Conservation (phyloP, 2,329 filamentous ascomycete genomes). For the Nigrospora osmanthi region DNA sequence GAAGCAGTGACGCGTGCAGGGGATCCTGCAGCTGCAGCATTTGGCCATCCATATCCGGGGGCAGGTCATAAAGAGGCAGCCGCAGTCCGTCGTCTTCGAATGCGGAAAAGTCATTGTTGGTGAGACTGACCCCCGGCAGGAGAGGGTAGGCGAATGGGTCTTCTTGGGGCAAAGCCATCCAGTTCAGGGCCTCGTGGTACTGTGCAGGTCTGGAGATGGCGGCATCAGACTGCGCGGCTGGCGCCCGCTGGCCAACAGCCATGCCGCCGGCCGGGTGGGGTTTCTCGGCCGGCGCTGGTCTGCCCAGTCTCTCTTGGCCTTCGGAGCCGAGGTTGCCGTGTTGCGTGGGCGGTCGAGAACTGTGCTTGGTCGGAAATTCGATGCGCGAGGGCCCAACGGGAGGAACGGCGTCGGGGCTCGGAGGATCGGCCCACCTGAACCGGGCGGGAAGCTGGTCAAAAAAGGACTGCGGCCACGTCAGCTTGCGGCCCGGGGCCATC, state of each 20-base stretch:
- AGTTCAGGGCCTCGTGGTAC: background rate
- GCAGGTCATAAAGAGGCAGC: constrained; percentile 1
- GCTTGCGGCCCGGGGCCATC: too few relatives aligned
- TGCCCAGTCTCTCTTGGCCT: too few relatives aligned
- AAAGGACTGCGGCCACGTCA: background rate
- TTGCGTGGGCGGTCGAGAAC: too few relatives aligned
- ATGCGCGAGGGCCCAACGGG: too few relatives aligned
- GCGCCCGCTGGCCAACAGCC: too few relatives aligned
- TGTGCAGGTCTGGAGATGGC: background rate
- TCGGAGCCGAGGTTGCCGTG: too few relatives aligned
- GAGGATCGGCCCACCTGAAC: background rate
- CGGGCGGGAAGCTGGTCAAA: constrained; percentile 3
- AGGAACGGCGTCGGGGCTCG: background rate
- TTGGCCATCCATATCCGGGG: constrained; percentile 10
- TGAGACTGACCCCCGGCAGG: constrained; percentile 2
- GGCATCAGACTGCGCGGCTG: background rate
- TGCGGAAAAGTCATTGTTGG: background rate
- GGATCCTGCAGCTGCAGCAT: background rate
- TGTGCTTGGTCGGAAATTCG: too few relatives aligned
- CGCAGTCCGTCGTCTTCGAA: background rate
- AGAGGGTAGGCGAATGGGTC: constrained; percentile 6
- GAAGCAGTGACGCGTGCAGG: too few relatives aligned
- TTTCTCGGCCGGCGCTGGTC: too few relatives aligned
- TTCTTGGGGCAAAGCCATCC: constrained; percentile 1
- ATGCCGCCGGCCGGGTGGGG: too few relatives aligned